phyloP scores from a whole-genome alignment of 257 asterid species.

The Oldenlandia corymbosa region DNA sequence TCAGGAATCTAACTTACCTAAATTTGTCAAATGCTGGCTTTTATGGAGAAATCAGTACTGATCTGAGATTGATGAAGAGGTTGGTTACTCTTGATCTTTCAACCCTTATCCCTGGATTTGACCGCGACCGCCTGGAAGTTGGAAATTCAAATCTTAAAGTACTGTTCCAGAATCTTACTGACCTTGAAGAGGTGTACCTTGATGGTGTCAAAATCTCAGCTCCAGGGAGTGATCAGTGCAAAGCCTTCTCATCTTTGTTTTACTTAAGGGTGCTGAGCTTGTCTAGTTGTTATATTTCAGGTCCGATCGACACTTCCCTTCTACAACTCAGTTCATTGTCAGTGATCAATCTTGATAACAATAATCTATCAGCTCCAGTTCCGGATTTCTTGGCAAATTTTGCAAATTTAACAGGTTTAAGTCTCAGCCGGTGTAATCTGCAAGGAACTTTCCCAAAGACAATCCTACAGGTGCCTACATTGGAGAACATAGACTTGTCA shows the following conservation, averaged over 20 bases:
- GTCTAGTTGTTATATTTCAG: slow-evolving; percentile 7
- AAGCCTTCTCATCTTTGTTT: slow-evolving; percentile 19
- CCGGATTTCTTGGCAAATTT: background rate
- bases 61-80: slow-evolving; percentile 1
- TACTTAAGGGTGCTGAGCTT: slow-evolving; percentile 12
- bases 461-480: slow-evolving; percentile 18
- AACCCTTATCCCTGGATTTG: slow-evolving; percentile 13
- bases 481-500: background rate
- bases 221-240: slow-evolving; percentile 14
- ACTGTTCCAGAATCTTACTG: slow-evolving; percentile 10
- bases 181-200: slow-evolving; percentile 13
- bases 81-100: slow-evolving; percentile 17
- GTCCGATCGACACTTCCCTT: slow-evolving; percentile 17
- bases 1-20: slow-evolving; percentile 34
- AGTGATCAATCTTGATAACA: slow-evolving; percentile 11
- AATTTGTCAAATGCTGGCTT: slow-evolving; percentile 47
- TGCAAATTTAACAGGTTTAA: slow-evolving; percentile 18
- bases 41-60: background rate
- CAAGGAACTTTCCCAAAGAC: slow-evolving; percentile 20
- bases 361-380: background rate
- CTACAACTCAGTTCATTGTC: slow-evolving; percentile 14
- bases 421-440: slow-evolving; percentile 13
- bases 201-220: slow-evolving; percentile 23
- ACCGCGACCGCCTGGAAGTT: background rate
- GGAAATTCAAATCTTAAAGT: slow-evolving; percentile 7